These are phyloP conservation scores for Malus sieversii DNA, from an alignment of 306 rosid species.

Conservation along the genomic window DNA sequence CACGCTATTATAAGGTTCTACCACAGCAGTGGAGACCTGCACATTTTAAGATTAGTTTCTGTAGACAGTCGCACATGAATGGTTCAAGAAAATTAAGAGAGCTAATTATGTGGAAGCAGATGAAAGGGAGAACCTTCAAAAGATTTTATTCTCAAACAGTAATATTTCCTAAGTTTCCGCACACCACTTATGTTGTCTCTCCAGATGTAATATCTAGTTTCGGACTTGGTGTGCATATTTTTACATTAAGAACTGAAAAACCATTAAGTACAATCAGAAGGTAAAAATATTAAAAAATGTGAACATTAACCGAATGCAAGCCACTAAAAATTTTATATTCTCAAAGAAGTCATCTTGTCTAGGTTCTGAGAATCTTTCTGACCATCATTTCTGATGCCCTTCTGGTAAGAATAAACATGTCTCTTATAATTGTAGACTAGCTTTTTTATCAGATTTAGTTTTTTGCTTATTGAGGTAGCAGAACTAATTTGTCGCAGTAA, in stretches of 20 bases:
- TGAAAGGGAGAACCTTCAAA: not conserved
- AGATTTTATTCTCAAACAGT: too few species aligned
- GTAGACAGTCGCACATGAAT: not conserved
- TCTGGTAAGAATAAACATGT: not conserved
- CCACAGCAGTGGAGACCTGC: slow-evolving; percentile 78
- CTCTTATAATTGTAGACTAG: not conserved
- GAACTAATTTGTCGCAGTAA: not conserved
- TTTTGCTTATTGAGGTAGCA: not conserved
- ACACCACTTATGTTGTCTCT: not conserved
- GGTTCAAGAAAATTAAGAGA: not conserved
- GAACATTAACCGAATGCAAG: too few species aligned
- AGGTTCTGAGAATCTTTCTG: not conserved
- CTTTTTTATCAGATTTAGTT: not conserved
- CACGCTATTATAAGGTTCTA: slow-evolving; percentile 77
- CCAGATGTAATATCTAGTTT: not conserved
- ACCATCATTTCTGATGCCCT: not conserved
- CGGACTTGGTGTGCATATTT: not conserved
- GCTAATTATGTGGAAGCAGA: not conserved
- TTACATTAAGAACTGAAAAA: not conserved
- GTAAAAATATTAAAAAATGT: too few species aligned
- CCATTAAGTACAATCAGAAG: too few species aligned
- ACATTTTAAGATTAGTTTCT: not conserved
- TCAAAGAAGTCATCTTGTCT: not conserved
- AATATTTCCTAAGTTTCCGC: not conserved
- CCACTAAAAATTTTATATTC: not conserved